Conservation (phyloP, 2,329 filamentous ascomycete species). For the Cadophora malorum region DNA sequence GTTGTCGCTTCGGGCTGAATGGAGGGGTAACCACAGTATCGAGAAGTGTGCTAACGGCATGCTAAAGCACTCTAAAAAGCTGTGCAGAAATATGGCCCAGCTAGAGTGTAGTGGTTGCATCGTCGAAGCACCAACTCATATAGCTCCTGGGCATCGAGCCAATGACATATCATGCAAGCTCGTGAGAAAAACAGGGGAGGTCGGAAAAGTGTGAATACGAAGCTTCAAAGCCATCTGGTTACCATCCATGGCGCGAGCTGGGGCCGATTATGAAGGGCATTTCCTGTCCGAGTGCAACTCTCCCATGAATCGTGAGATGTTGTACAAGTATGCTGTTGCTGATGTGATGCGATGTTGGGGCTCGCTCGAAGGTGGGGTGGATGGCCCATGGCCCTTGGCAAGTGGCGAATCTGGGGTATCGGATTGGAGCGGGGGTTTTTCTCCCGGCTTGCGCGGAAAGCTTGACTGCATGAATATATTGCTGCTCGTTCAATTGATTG, state of each 20-base stretch:
- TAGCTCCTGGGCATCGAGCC: slow-evolving; percentile 1
- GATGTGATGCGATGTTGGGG: slow-evolving; percentile 3
- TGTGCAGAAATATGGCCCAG: slow-evolving; percentile 2
- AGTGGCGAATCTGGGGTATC: slow-evolving; percentile 4
- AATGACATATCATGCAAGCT: not conserved
- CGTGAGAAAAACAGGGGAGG: slow-evolving; percentile 16
- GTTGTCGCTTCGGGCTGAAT: slow-evolving; percentile 4
- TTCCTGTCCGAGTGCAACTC: not conserved
- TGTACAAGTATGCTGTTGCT: not conserved
- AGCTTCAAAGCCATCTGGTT: not conserved
- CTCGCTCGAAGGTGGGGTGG: not conserved
- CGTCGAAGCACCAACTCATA: not conserved
- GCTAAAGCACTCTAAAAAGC: slow-evolving; percentile 10
- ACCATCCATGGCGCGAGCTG: not conserved
- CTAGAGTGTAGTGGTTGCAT: slow-evolving; percentile 8
- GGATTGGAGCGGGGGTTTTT: slow-evolving; percentile 8
- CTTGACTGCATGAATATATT: slow-evolving; percentile 9
- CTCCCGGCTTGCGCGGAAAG: slow-evolving; percentile 9
- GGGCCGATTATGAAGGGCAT: not conserved
- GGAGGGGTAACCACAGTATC: slow-evolving; percentile 7
- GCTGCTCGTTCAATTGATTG: not conserved
- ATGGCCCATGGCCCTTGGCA: not conserved
- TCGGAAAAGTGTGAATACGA: slow-evolving; percentile 13
- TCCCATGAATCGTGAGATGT: slow-evolving; percentile 2
- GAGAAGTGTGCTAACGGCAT: not conserved